Base-by-base conservation (phyloP, 768 basidiomycete species). In the Suillus plorans region DNA sequence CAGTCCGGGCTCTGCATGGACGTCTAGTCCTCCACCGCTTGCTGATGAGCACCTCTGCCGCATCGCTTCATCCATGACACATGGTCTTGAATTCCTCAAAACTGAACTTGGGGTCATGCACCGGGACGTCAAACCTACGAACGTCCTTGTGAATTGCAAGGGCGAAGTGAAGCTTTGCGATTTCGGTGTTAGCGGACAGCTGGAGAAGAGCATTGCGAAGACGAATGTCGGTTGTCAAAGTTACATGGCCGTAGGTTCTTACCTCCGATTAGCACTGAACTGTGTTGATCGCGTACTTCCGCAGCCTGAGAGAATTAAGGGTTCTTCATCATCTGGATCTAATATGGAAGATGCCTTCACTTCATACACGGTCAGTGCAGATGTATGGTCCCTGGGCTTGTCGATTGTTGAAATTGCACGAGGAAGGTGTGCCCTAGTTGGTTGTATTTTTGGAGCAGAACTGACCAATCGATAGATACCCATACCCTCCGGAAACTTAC, bases 201-300 rank as follows among this genome's bases (percentile, higher is more conserved):
- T 99, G 45, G 97, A 99, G 77, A 94, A 95, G 75, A 92, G 90
- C 63, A 82, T 99, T 25, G 97, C 97, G 20, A 97, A 96, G 79
- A 99, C 97, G 7, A 99, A 99, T 71, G 98, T 99, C 45, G 97
- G 97, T 8, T 99, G 97, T 74, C 97, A 99, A 76, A 91, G 88
- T 66, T 99, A 99, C 77, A 99, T 99, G 95, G 97, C 97, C 57
- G 95, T 95, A 76, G 76, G 90, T 84, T 3, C 31, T 31, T 70
- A 31, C 56, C 59, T 50, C 60, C 16, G 18, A 64, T 62, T 59
- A 45, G 12, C 55, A 28, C 25, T 49, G 34, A 25, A 28, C 41
- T 59, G 22, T 37, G 39, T 66, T 69, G 50, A 65, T 58, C 20
- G 52, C 41, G 22, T 45, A 7, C 53, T 63, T 28, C 47, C 60